Evolutionary conservation across 2,329 filamentous ascomycete genomes (phyloP), one percentile per base, ranked within the genome.

Genomic region (Alternaria ventricosa): DNA sequence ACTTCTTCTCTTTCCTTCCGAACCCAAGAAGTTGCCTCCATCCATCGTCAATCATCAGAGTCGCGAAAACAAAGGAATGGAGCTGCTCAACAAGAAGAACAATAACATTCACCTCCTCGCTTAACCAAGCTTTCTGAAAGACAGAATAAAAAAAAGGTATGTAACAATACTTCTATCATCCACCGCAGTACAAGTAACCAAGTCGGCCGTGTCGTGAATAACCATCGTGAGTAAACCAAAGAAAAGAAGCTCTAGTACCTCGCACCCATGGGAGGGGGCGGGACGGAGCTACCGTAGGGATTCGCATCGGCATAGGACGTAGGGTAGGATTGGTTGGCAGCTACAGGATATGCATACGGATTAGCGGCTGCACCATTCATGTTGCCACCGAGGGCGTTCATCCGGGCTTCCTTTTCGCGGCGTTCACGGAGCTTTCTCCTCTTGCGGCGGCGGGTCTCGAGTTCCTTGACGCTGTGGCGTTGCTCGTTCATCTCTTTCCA

Each of bases 401-500:
- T 73, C 65, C 84, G 80, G 67, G 84, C 81, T 66, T 84, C 77
- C 64, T 81, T 82, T 64, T 84, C 82, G 22, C 74, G 73, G 51
- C 75, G 75, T 70, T 82, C 77, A 18, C 78, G 70, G 58, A 75
- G 75, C 80, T 84, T 84, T 68, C 79, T 78, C 57, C 83, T 75
- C 73, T 83, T 80, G 56, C 78, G 79, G 57, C 82, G 79, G 70
- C 86, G 82, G 53, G 82, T 75, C 68, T 87, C 83, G 61, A 90
- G 84, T 65, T 89, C 84, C 56, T 83, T 81, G 57, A 84, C 84
- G 72, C 85, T 84, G 68, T 86, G 84, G 63, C 87, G 84, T 76
- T 89, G 84, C 77, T 89, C 85, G 63, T 87, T 87, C 79, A 88
- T 88, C 74, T 90, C 87, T 78, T 90, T 89, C 87, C 89, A 91